A percentile compares a stretch with the other conserved stretches of the same genome.
Evolutionary conservation across 768 basidiomycete genomes (phyloP).

Genomic region (Mycena latifolia): DNA sequence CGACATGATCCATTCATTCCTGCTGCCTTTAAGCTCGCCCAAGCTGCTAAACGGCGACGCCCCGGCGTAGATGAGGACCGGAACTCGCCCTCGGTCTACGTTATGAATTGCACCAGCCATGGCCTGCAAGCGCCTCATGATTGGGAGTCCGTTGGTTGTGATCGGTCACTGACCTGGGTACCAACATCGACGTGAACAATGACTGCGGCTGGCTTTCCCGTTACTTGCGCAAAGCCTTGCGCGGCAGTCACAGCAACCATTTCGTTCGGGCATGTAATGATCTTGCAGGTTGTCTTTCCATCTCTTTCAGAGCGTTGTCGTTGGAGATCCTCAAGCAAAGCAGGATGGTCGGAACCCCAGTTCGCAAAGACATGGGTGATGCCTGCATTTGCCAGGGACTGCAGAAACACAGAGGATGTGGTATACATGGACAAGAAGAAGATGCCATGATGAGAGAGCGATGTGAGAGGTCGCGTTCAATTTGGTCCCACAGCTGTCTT

Average conservation of each 20-base stretch:
- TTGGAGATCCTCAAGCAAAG: conserved; percentile 76
- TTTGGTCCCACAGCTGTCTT: too few relatives aligned
- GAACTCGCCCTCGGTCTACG: conserved; percentile 69
- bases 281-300: conserved; percentile 55
- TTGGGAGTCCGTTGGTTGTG: background rate
- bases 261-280: conserved; percentile 81
- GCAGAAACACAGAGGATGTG: conserved; percentile 71
- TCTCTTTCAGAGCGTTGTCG: conserved; percentile 59
- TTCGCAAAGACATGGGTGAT: conserved; percentile 80
- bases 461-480: too few relatives aligned
- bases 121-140: conserved; percentile 40
- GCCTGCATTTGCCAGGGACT: conserved; percentile 65
- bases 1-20: conserved; percentile 85
- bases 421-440: conserved; percentile 57
- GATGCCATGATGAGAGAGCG: background rate
- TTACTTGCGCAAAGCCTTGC: conserved; percentile 77
- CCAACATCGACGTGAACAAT: conserved; percentile 83
- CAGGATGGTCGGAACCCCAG: conserved; percentile 85
- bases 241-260: conserved; percentile 82
- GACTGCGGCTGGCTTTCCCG: conserved; percentile 76
- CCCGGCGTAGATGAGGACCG: conserved; percentile 80
- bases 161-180: background rate
- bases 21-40: conserved; percentile 69
- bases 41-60: conserved; percentile 70
- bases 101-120: conserved; percentile 82